These are phyloP conservation scores for Tetragonia tetragonoides DNA, from an alignment of 148 eudicot genomes.

Conservation along the genomic window DNA sequence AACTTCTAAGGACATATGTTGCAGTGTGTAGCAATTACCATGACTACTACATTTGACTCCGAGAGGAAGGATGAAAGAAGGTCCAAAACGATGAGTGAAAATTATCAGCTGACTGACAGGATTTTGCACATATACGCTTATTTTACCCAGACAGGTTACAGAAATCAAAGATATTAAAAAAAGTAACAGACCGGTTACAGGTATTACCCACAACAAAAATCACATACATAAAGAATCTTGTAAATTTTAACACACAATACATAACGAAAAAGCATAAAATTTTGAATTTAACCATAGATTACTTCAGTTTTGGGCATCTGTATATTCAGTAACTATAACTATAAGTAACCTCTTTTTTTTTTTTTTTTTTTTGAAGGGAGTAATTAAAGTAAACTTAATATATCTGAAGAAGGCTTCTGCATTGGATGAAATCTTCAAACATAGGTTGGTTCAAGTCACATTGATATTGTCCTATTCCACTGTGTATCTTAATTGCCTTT, in stretches of 20 bases:
- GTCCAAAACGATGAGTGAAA: background rate
- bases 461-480: conserved; percentile 1
- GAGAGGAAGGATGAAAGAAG: background rate
- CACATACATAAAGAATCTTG: background rate
- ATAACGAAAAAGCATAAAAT: background rate
- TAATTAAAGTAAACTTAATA: conserved; percentile 5
- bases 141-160: background rate
- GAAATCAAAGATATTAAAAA: too few relatives aligned
- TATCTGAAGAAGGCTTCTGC: background rate
- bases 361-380: too few relatives aligned
- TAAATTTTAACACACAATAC: background rate
- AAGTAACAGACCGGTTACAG: too few relatives aligned
- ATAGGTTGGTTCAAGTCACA: conserved; percentile 14
- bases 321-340: background rate
- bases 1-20: background rate
- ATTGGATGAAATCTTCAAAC: background rate
- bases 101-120: background rate
- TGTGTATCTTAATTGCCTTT: conserved; percentile 3
- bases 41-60: background rate
- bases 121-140: background rate
- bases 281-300: background rate
- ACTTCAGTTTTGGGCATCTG: conserved; percentile 4
- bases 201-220: background rate
- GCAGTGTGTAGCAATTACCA: background rate
- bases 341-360: too few relatives aligned